Conservation (phyloP, 139 green algal species). For the Chlorella sp. region DNA sequence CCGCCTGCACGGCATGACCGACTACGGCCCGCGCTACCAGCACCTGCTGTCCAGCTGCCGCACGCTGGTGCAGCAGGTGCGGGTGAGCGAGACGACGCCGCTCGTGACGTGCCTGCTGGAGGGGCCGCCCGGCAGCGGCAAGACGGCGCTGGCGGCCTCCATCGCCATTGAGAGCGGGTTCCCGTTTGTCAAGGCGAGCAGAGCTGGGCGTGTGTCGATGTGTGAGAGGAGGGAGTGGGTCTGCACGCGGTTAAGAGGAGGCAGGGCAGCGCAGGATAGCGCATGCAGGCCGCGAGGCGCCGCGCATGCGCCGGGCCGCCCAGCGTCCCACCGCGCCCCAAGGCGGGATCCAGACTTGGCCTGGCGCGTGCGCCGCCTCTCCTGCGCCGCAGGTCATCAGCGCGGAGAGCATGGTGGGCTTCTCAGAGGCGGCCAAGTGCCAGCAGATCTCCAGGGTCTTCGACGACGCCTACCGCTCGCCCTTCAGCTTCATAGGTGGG, state of each 20-base stretch:
- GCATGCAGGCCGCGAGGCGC: no score
- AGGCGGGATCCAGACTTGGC: no score
- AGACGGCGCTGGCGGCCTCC: slow-evolving; percentile 93
- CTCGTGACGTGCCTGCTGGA: slow-evolving; percentile 90
- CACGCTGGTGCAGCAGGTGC: slow-evolving; percentile 71
- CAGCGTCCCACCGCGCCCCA: no score
- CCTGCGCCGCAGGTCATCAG: slow-evolving; percentile 66
- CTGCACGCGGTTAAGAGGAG: no score
- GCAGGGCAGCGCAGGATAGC: no score
- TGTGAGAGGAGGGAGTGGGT: no score
- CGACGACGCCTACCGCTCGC: slow-evolving; percentile 96
- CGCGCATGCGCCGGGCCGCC: no score
- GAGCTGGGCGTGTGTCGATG: no score
- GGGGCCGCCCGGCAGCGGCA: slow-evolving; percentile 83
- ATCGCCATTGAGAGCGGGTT: slow-evolving; percentile 86
- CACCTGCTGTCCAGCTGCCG: slow-evolving; percentile 73
- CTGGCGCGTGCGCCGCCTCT: no score
- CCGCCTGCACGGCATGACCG: slow-evolving; percentile 90
- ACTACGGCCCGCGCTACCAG: slow-evolving; percentile 73
- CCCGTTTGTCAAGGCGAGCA: slow-evolving; percentile 90
- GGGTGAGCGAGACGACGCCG: slow-evolving; percentile 81
- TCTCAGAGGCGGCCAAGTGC: slow-evolving; percentile 80
- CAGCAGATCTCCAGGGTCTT: slow-evolving; percentile 84
- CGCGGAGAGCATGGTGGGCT: slow-evolving; percentile 89
- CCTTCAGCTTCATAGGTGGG: no score